Base-by-base conservation (phyloP, 257 asterid species). In the Perilla frutescens region DNA sequence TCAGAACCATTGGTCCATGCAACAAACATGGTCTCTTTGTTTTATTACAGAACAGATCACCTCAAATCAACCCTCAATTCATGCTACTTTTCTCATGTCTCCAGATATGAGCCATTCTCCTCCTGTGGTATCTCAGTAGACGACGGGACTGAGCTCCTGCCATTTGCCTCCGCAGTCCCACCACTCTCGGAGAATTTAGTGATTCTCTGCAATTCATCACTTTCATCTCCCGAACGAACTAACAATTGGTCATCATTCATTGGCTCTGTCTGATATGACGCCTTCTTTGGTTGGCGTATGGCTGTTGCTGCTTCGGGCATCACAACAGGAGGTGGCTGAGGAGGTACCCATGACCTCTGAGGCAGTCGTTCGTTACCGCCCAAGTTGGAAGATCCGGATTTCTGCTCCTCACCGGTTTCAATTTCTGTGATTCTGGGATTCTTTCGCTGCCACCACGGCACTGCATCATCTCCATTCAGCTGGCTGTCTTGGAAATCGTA, bases 261-360 rank as follows among this genome's bases (percentile, higher is more conserved):
- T 54, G 79, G 84, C 13, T 87, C 95, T 15, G 80, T 79, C 76
- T 81, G 91, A 14, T 44, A 26, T 1, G 77, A 26, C 14, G 90
- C 61, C 80, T 86, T 92, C 84, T 95, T 95, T 12, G 96, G 96
- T 70, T 95, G 96, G 37, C 99, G 90, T 81, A 95, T 95, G 68
- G 99, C 98, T 1, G 93, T 85, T 56, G 98, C 94, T 55, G 99
- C 97, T 81, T 90, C 99, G 0, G 96, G 89, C 92, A 92, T 95
- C 26, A 79, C 93, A 6, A 95, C 96, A 1, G 96, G 96, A 11
- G 98, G 99, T 14, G 98, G 96, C 82, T 83, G 97, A 60, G 99
- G 98, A 26, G 99, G 99, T 6, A 87, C 91, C 99, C 99, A 95
- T 3, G 96, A 83, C 68, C 91, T 81, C 76, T 81, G 95, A 59